Percentiles rank a stretch among this genome's conserved stretches.
Evolutionary conservation across 2,329 filamentous ascomycete genomes (phyloP).

Genomic region (Penicillium sp.): DNA sequence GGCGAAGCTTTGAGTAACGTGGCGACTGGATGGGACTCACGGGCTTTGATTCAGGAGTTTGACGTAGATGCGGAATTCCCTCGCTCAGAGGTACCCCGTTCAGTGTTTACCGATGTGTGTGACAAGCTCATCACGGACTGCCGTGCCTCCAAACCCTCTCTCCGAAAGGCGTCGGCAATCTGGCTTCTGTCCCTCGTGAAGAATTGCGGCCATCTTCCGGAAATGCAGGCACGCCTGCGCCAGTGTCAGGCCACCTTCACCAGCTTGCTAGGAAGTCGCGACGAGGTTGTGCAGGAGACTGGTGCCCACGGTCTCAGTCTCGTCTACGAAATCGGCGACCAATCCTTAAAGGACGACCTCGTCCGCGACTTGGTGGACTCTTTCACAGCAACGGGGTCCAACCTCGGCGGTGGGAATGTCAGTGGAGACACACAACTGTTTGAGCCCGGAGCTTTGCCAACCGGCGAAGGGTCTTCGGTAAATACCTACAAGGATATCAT

Average conservation of each 20-base stretch:
- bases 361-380: constrained; percentile 82
- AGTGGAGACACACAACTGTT: constrained; percentile 89
- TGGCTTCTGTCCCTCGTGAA: constrained; percentile 92
- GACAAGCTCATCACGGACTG: constrained; percentile 71
- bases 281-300: constrained; percentile 93
- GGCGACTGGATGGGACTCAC: constrained; percentile 75
- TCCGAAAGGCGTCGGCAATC: constrained; percentile 87
- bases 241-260: constrained; percentile 85
- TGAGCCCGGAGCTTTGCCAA: constrained; percentile 82
- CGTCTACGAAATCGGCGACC: constrained; percentile 88
- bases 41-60: constrained; percentile 65
- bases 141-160: constrained; percentile 76
- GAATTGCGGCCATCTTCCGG: constrained; percentile 72
- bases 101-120: constrained; percentile 52
- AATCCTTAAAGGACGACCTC: constrained; percentile 70
- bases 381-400: constrained; percentile 64
- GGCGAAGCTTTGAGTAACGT: constrained; percentile 81
- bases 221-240: constrained; percentile 67
- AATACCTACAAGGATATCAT: constrained; percentile 98
- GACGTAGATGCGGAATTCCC: constrained; percentile 60
- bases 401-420: constrained; percentile 67
- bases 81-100: constrained; percentile 31
- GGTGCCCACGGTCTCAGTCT: constrained; percentile 85
- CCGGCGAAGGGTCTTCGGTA: constrained; percentile 79
- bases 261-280: constrained; percentile 75